Base-by-base conservation (phyloP, 331 rosid genomes). In the Stylosanthes scabra region DNA sequence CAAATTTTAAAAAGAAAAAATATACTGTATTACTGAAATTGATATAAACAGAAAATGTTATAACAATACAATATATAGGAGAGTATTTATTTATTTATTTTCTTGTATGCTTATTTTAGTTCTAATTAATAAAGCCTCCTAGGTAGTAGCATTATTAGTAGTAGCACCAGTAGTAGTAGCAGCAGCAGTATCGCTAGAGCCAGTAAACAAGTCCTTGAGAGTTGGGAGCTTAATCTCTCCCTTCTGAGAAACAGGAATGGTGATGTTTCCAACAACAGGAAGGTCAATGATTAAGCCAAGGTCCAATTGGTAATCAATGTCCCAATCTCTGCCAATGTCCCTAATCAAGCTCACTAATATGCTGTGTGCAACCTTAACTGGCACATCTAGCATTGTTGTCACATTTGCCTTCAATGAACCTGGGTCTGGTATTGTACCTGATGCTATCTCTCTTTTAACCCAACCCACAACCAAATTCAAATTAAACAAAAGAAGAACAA, bases 201-300 rank as follows among this genome's bases (percentile, higher is more conserved):
- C 9, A 44, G 34, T 2, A 42, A 85, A 81, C 52, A 89, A 40
- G 62, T 84, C 85, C 1, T 86, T 39, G 78, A 91, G 2, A 15
- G 85, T 64, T 2, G 98, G 98, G 31, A 94, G 93, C 86, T 91
- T 93, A 85, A 91, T 46, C 89, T 89, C 93, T 25, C 98, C 98
- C 63, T 86, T 89, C 29, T 81, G 84, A 16, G 85, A 75, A 55
- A 94, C 86, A 6, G 98, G 98, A 45, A 94, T 86, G 68, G 95
- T 89, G 68, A 88, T 79, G 78, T 88, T 63, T 3, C 99, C 99
- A 54, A 94, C 7, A 15, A 91, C 46, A 50, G 99, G 97, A 63
- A 94, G 96, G 56, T 94, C 97, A 40, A 94, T 47, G 3, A 82
- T 13, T 10, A 94, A 86, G 3, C 84, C 76, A 64, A 94, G 10